Percentiles rank a stretch among this genome's conserved stretches.
Evolutionary conservation across 108 stramenopile genomes (phyloP).

Genomic region (Cyclotella baltica): DNA sequence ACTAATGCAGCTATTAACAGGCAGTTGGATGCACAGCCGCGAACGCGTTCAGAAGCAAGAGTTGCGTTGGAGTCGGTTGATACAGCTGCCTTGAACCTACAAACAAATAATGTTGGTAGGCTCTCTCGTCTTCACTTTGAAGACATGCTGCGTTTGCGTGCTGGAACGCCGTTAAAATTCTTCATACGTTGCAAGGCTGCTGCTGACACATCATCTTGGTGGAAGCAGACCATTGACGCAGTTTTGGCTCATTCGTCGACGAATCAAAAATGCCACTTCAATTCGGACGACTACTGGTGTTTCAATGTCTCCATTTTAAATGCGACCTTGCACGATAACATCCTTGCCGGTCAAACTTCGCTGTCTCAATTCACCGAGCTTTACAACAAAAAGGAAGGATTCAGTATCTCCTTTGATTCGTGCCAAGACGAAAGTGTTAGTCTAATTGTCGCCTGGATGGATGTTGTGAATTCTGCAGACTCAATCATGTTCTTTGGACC

Average conservation of each 20-base stretch:
- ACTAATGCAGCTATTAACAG: background rate
- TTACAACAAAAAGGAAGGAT: background rate
- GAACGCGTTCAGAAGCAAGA: background rate
- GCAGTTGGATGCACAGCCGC: background rate
- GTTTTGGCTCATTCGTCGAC: background rate
- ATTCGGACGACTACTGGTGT: background rate
- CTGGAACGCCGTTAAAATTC: background rate
- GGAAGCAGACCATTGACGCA: background rate
- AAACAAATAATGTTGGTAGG: background rate
- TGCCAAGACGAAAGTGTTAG: background rate
- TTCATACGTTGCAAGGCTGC: background rate
- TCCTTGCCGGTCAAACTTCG: background rate
- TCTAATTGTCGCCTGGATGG: background rate
- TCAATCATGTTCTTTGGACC: background rate
- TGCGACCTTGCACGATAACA: background rate
- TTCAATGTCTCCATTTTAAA: background rate
- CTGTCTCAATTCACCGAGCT: background rate
- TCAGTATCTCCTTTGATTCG: conserved; percentile 5
- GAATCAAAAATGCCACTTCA: background rate
- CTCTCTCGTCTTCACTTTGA: background rate
- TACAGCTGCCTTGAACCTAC: background rate
- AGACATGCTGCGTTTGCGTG: background rate
- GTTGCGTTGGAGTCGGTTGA: background rate
- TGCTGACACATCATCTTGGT: background rate
- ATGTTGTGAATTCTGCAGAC: background rate